Conservation (phyloP, 2,329 filamentous ascomycete species). For the Chaetomiaceae sp. region DNA sequence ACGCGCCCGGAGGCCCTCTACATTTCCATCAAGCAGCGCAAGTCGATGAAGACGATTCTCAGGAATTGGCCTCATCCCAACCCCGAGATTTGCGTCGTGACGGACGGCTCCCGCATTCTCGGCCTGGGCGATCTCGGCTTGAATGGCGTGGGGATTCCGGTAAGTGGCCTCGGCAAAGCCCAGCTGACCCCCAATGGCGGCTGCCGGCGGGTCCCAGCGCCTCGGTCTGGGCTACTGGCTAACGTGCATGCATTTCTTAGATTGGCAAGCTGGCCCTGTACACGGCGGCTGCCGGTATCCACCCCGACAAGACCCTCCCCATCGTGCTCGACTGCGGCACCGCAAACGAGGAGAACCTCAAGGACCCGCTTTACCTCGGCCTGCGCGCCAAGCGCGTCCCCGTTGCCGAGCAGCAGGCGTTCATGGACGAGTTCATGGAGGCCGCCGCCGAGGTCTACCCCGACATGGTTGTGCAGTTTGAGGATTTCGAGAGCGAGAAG, state of each 20-base stretch:
- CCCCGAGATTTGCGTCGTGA: conserved; percentile 94
- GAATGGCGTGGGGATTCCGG: conserved; percentile 96
- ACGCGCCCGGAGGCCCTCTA: conserved; percentile 94
- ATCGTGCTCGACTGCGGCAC: conserved; percentile 66
- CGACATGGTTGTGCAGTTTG: conserved; percentile 78
- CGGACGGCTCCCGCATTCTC: conserved; percentile 88
- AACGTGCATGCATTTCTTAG: conserved; percentile 36
- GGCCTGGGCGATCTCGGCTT: conserved; percentile 93
- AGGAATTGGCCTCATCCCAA: conserved; percentile 86
- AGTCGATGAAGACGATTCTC: conserved; percentile 82
- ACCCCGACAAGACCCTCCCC: conserved; percentile 76
- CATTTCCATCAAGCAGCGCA: conserved; percentile 90
- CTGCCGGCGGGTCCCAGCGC: conserved; percentile 8
- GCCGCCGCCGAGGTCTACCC: conserved; percentile 72
- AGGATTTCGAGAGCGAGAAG: conserved; percentile 90
- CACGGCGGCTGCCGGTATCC: conserved; percentile 90
- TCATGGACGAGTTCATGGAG: conserved; percentile 96
- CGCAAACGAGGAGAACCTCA: conserved; percentile 61
- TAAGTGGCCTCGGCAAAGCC: conserved; percentile 39
- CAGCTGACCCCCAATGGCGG: background rate
- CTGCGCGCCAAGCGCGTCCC: conserved; percentile 78
- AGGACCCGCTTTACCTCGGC: conserved; percentile 79
- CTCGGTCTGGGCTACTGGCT: conserved; percentile 7
- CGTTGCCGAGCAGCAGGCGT: conserved; percentile 75
- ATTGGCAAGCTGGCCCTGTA: conserved; percentile 94